A percentile compares a stretch with the other conserved stretches of the same genome.
Conservation (phyloP, 805 yeast species). For the Ogataea trehaloabstinens region DNA sequence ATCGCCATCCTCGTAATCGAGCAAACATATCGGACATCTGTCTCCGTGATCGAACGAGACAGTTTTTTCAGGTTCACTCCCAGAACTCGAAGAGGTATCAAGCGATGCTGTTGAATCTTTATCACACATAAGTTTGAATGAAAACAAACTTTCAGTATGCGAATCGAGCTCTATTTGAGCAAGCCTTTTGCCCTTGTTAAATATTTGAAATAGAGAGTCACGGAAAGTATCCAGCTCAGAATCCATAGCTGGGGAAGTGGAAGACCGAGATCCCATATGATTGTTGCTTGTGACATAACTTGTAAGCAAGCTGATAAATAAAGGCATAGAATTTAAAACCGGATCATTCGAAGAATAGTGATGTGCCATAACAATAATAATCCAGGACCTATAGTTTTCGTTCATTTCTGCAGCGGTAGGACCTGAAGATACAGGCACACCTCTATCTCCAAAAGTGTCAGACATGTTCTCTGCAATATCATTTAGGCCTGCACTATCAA, state of each 20-base stretch:
- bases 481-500: conserved; percentile 1
- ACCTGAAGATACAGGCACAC: conserved; percentile 1
- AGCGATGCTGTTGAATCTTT: not conserved
- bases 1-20: conserved; percentile 47
- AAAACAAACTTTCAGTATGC: conserved; percentile 16
- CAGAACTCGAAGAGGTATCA: not conserved
- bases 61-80: not conserved
- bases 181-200: conserved; percentile 16
- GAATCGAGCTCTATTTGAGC: conserved; percentile 17
- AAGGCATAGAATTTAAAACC: conserved; percentile 43
- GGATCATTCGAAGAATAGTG: conserved; percentile 39
- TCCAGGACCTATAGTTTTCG: conserved; percentile 47
- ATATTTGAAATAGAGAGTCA: conserved; percentile 20
- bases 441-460: not conserved
- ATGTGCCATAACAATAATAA: conserved; percentile 62
- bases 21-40: conserved; percentile 51
- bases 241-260: conserved; percentile 6
- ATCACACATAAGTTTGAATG: conserved; percentile 5
- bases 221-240: conserved; percentile 22
- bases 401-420: conserved; percentile 1
- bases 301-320: conserved; percentile 23
- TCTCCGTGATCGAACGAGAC: conserved; percentile 26
- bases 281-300: conserved; percentile 20
- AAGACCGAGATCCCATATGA: conserved; percentile 8
- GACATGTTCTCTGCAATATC: not conserved